Evolutionary conservation across 331 rosid species (phyloP), one percentile per base, ranked within the genome.

Genomic region (Pyracantha coccinea): DNA sequence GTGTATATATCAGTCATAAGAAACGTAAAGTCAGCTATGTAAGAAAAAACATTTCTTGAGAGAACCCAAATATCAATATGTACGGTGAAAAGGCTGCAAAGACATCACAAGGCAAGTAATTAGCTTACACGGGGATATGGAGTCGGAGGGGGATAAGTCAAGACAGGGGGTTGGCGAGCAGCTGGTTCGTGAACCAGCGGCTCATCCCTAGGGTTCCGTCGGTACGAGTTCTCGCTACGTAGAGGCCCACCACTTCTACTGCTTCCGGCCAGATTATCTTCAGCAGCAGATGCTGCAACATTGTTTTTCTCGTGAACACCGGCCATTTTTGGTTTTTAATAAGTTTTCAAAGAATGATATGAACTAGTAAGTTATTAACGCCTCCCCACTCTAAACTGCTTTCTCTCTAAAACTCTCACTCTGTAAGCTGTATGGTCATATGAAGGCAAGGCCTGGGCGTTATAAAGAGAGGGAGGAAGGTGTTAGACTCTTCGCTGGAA

Each of bases 111-210:
- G 8, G 27, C 44, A 25, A 60, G 65, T 28, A 29, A 50, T 50
- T 50, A 64, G 68, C 77, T 66, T 66, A 75, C 79, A 52, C 79
- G 68, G 20, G 72, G 28, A 32, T 53, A 16, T 20, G 66, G 72
- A 23, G 79, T 8, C 12, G 73, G 79, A 65, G 79, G 79, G 24
- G 79, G 45, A 31, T 5, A 21, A 31, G 10, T 16, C 2, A 72
- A 61, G 38, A 25, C 35, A 24, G 73, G 73, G 4, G 25, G 44
- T 21, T 72, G 20, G 11, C 72, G 57, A 20, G 20, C 64, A 59
- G 2, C 29, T 59, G 71, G 66, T 32, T 71, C 41, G 50, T 29
- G 59, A 13, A 57, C 32, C 23, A 55, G 31, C 5, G 25, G 54
- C 16, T 13, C 35, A 15, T 20, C 67, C 24, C 67, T 41, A 11